These are phyloP conservation scores for Metarhizium sp. DNA, from an alignment of 2,329 filamentous ascomycete species.

Conservation along the genomic window DNA sequence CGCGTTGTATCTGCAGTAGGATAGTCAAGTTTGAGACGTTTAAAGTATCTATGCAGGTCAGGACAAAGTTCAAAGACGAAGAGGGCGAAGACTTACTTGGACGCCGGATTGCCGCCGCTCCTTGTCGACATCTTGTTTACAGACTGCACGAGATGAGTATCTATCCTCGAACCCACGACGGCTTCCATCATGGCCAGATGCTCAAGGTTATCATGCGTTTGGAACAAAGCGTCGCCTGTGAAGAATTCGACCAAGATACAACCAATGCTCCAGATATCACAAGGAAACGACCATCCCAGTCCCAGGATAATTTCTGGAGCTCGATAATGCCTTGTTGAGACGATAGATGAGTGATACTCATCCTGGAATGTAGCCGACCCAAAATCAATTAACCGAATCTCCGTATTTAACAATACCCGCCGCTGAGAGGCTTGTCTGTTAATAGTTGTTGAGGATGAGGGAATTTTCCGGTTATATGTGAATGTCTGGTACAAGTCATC, in stretches of 20 bases:
- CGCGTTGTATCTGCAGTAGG: conserved; percentile 54
- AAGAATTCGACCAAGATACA: conserved; percentile 66
- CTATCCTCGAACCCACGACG: conserved; percentile 51
- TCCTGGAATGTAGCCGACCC: conserved; percentile 65
- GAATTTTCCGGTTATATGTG: conserved; percentile 61
- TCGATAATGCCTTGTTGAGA: conserved; percentile 60
- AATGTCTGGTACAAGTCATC: conserved; percentile 59
- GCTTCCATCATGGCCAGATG: conserved; percentile 70
- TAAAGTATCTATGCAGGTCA: conserved; percentile 47
- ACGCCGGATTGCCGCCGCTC: conserved; percentile 49
- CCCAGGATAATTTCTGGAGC: conserved; percentile 64
- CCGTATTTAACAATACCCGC: conserved; percentile 56
- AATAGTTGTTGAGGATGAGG: conserved; percentile 53
- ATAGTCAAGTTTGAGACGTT: conserved; percentile 55
- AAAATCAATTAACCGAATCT: conserved; percentile 63
- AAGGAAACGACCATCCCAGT: conserved; percentile 62
- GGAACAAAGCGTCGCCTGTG: conserved; percentile 61
- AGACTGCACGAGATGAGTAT: conserved; percentile 43
- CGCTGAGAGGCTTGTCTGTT: conserved; percentile 54
- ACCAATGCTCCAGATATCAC: conserved; percentile 66
- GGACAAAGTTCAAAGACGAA: not conserved
- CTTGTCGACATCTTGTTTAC: conserved; percentile 44
- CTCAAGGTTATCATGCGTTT: conserved; percentile 64
- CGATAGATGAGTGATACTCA: conserved; percentile 63
- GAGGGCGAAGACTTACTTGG: conserved; percentile 41